phyloP scores from a whole-genome alignment of 179 eudicot species.

The Actinidia polygama region DNA sequence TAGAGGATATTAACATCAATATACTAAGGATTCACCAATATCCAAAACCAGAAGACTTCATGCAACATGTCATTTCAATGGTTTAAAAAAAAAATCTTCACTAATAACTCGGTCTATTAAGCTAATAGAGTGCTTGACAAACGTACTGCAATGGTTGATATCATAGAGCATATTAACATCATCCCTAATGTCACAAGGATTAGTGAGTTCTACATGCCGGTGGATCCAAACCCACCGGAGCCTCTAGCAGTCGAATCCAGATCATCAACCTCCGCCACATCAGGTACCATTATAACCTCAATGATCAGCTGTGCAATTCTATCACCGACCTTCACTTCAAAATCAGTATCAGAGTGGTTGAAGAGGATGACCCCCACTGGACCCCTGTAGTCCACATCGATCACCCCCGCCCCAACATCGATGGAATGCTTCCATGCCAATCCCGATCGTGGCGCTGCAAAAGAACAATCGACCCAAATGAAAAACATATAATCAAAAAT shows the following conservation, averaged over 20 bases:
- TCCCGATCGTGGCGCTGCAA: slow-evolving; percentile 48
- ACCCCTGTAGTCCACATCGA: slow-evolving; percentile 50
- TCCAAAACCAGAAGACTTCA: too few relatives aligned
- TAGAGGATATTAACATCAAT: too few relatives aligned
- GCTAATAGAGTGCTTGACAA: not conserved
- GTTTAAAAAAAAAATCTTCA: too few relatives aligned
- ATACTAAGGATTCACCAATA: too few relatives aligned
- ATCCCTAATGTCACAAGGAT: not conserved
- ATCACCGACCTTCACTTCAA: slow-evolving; percentile 43
- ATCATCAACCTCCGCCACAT: slow-evolving; percentile 39
- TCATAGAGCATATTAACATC: not conserved
- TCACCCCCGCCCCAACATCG: slow-evolving; percentile 51
- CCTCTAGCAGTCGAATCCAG: slow-evolving; percentile 42
- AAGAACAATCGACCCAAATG: not conserved
- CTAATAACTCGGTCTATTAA: too few relatives aligned
- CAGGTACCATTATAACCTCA: slow-evolving; percentile 35
- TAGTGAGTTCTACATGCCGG: slow-evolving; percentile 30
- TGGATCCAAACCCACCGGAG: slow-evolving; percentile 40
- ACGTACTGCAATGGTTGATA: not conserved
- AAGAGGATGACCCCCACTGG: slow-evolving; percentile 44
- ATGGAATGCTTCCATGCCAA: slow-evolving; percentile 47
- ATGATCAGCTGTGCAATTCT: slow-evolving; percentile 45
- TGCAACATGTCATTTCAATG: too few relatives aligned
- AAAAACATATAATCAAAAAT: not conserved
- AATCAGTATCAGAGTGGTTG: slow-evolving; percentile 44